Percentiles rank a stretch among this genome's conserved stretches.
These are phyloP conservation scores for Tetrastigma voinierianum DNA, from an alignment of 164 flowering plant genomes.

Conservation along the genomic window DNA sequence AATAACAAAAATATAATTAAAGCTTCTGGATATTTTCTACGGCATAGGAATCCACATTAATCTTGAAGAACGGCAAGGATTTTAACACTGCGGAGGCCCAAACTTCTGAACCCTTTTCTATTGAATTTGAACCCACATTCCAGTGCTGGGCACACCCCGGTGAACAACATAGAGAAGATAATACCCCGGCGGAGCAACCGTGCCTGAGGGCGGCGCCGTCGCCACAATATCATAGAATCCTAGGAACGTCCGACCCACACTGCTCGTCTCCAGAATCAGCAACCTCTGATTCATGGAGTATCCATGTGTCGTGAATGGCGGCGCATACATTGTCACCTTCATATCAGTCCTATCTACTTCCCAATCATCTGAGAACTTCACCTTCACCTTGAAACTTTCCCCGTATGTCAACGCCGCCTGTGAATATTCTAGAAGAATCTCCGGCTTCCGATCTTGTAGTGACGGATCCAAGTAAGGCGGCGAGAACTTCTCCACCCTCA, in stretches of 20 bases:
- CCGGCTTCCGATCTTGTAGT: conserved; percentile 22
- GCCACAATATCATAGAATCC: conserved; percentile 5
- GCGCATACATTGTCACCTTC: conserved; percentile 56
- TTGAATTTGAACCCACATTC: conserved; percentile 50
- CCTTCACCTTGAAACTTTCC: conserved; percentile 14
- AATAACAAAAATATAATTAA: not conserved
- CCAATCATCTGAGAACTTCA: conserved; percentile 5
- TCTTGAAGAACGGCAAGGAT: too few relatives aligned
- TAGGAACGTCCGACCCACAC: not conserved
- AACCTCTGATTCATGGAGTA: conserved; percentile 70
- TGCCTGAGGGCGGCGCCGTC: conserved; percentile 43
- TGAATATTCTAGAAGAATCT: conserved; percentile 2
- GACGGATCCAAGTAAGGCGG: conserved; percentile 72
- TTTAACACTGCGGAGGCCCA: not conserved
- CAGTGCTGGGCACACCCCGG: conserved; percentile 54
- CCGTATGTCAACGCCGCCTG: conserved; percentile 29
- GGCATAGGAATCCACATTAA: too few relatives aligned
- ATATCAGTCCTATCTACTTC: conserved; percentile 11
- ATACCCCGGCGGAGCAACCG: conserved; percentile 72
- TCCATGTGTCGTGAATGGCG: conserved; percentile 86
- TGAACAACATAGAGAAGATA: conserved; percentile 55
- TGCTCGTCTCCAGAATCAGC: conserved; percentile 24
- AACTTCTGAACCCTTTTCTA: conserved; percentile 3
- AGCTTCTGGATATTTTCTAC: too few relatives aligned
- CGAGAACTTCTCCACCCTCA: conserved; percentile 69